phyloP scores from a whole-genome alignment of 164 flowering plant species.

The Chloranthus sessilifolius region DNA sequence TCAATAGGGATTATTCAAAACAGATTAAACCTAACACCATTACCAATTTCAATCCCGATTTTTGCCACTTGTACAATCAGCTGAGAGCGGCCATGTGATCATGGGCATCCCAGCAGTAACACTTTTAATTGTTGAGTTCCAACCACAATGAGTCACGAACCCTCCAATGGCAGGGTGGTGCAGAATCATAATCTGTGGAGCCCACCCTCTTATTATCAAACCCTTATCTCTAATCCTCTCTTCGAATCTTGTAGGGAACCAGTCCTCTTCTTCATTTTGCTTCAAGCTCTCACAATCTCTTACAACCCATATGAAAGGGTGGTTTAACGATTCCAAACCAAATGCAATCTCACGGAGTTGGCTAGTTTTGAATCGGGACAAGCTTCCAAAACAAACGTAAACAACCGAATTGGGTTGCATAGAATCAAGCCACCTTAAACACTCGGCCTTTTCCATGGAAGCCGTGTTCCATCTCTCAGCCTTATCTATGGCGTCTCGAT shows the following conservation, averaged over 20 bases:
- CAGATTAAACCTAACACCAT: too few species aligned
- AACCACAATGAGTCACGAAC: conserved; percentile 41
- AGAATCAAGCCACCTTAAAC: too few species aligned
- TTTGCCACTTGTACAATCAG: too few species aligned
- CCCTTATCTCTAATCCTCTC: conserved; percentile 21
- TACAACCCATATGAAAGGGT: too few species aligned
- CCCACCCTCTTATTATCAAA: conserved; percentile 32
- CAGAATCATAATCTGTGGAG: conserved; percentile 31
- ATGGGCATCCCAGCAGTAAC: conserved; percentile 23
- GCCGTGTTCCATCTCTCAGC: conserved; percentile 19
- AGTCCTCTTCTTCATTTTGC: not conserved
- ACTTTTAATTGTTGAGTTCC: conserved; percentile 34
- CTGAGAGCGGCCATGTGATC: conserved; percentile 34
- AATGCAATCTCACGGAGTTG: conserved; percentile 10
- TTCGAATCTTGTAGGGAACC: conserved; percentile 23
- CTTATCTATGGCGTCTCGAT: conserved; percentile 20
- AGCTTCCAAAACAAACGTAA: conserved; percentile 14
- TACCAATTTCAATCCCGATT: conserved; percentile 19
- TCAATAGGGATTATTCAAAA: too few species aligned
- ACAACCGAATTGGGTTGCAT: conserved; percentile 29
- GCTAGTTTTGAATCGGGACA: not conserved
- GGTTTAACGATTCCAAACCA: conserved; percentile 11
- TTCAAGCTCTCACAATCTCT: conserved; percentile 2
- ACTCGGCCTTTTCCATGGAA: conserved; percentile 30
- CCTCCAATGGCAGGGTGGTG: conserved; percentile 27